Evolutionary conservation across 176 grass and related monocot species (phyloP).

Genomic region (Cenchrus americanus): DNA sequence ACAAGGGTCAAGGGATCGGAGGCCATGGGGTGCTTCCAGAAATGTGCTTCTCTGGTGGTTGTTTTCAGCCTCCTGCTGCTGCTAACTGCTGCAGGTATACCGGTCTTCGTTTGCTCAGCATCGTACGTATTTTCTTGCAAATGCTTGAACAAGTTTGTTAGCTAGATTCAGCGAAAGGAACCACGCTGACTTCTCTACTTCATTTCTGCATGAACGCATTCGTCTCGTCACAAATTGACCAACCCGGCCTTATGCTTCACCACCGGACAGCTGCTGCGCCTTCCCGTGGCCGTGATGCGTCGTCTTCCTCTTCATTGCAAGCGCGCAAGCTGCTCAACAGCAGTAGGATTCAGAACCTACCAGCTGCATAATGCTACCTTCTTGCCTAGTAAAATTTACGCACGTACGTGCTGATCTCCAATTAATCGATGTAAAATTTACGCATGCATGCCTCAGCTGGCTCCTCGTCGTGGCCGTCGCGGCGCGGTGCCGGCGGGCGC

Average conservation of each 20-base stretch:
- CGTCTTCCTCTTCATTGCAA: neutral
- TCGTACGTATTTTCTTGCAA: neutral
- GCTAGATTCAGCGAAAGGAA: too few relatives aligned
- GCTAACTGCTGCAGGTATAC: neutral
- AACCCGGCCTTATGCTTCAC: neutral
- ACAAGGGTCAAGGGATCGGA: too few relatives aligned
- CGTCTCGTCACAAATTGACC: neutral
- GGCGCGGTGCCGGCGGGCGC: neutral
- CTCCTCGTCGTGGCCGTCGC: neutral
- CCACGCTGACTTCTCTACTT: neutral
- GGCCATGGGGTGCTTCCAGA: neutral
- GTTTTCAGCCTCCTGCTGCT: neutral
- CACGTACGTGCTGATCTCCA: too few relatives aligned
- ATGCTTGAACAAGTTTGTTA: neutral
- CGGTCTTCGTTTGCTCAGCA: too few relatives aligned
- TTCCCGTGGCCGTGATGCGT: neutral
- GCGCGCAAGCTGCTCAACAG: conserved; percentile 15
- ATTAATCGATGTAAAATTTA: too few relatives aligned
- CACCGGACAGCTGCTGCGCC: neutral
- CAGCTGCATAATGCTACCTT: too few relatives aligned
- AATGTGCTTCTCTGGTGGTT: neutral
- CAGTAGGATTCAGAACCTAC: neutral
- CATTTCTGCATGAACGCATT: neutral
- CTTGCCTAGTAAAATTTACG: too few relatives aligned
- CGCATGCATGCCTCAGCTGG: neutral